Base-by-base conservation (phyloP, 2,329 filamentous ascomycete genomes). In the Sclerotinia spermophila region DNA sequence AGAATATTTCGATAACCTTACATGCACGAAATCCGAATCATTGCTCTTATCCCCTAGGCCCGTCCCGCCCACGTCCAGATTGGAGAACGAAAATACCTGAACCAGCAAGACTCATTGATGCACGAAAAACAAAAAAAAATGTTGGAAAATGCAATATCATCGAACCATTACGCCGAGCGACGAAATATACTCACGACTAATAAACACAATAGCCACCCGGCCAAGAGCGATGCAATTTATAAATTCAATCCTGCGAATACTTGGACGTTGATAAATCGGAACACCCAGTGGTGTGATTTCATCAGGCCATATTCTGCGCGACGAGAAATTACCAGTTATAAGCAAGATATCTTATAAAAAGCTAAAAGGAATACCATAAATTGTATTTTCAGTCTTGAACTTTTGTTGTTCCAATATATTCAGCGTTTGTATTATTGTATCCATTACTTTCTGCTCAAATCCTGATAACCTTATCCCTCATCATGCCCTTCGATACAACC, bases 401-500 rank as follows among this genome's bases (percentile, higher is more conserved):
- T 10, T 21, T 40, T 10, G 1, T 27, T 21, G 11, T 60, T 15
- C 8, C 15, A 42, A 8, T 30, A 27, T 27, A 27, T 15, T 5
- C 5, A 10, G 5, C 6, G 6, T 40, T 24, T 13, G 5, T 7
- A 6, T 27, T 38, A 24, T 53, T 19, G 15, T 42, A 30, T 19
- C 1, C 45, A 13, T 40, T 61, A 2, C 3, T 21, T 40, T 40
- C 17, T 40, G 4, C 38, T 24, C 13, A 2, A 53, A 30, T 30
- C 62, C 17, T 38, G n/a, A 53, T 40, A n/a, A n/a, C n/a, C n/a
- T n/a, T n/a, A n/a, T 5, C 27, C 33, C n/a, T 0, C 55, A 72
- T 51, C 51, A 75, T 76, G 73, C 71, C 72, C 27, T 73, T 71
- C 66, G 73, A 74, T 61, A 72, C 71, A n/a, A 69, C 38, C 44